Evolutionary conservation across 345 rosid species (phyloP), one percentile per base, ranked within the genome.

Genomic region (Schrenkiella parvula): DNA sequence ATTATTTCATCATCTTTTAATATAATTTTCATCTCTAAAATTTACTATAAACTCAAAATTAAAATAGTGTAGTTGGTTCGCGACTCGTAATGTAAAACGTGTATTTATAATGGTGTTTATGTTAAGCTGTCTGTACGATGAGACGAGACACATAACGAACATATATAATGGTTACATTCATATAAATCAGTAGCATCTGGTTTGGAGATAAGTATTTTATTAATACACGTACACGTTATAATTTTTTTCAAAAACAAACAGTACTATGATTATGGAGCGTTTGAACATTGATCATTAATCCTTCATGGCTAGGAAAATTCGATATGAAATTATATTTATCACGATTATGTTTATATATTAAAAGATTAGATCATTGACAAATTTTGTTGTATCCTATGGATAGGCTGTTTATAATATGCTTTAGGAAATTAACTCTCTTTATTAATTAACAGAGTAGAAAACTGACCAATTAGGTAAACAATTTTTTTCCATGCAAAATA

Each of bases 101-200:
- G 61, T 31, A 22, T 59, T 14, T 52, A 31, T 22, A 42, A 21
- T 52, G 25, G 52, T 43, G 28, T 8, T 42, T 21, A 72, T 72
- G 63, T 52, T 72, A 31, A 62, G 6, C 29, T 53, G 64, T 53
- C 37, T 32, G 64, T 14, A 42, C 76, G 34, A 53, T 31, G 37
- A 42, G 44, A 63, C 38, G 26, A 63, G 76, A 53, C 76, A 51
- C 44, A 63, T 64, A 34, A 64, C 71, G 57, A 72, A 72, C 57
- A 15, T 42, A 53, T 17, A 63, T 17, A 37, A 60, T 50, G 26
- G 31, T 50, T 11, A 15, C 9, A 37, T 34, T 22, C 57, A 48
- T 61, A 31, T 13, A 38, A 60, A 39, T 19, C 53, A 52, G 21
- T 42, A 43, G 31, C 15, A 51, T 51, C 17, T 61, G 53, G 18